Evolutionary conservation across 768 basidiomycete genomes (phyloP), one percentile per base, ranked within the genome.

Genomic region (Boletus insuetus): DNA sequence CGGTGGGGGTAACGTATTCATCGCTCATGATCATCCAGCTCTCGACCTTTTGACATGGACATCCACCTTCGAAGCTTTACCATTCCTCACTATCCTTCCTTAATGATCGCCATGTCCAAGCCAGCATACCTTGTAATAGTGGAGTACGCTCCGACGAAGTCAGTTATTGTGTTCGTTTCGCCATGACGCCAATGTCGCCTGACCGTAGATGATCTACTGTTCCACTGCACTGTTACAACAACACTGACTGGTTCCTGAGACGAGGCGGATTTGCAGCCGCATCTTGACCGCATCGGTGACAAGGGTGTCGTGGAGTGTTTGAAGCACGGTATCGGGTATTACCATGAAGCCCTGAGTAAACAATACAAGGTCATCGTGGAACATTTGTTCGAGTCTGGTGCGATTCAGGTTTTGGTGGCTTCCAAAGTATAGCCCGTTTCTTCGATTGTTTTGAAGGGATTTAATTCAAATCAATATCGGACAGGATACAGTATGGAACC

Each of bases 321-420:
- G 59, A 87, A 86, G 69, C 89, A 93, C 55, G 97, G 97, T 14
- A 83, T 99, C 48, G 95, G 91, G 0, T 94, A 90, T 70, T 98
- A 93, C 70, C 97, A 99, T 64, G 96, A 98, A 70, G 94, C 94
- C 0, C 79, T 98, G 49, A 82, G 81, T 62, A 89, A 87, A 69
- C 91, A 96, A 68, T 97, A 99, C 73, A 97, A 93, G 73, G 82
- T 86, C 3, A 95, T 98, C 58, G 91, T 98, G 0, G 90, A 98
- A 66, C 81, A 91, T 8, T 74, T 98, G 51, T 98, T 98, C 74
- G 83, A 94, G 62, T 88, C 91, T 2, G 95, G 96, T 16, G 97
- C 94, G 14, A 92, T 99, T 50, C 96, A 97, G 69, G 86, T 98
- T 20, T 74, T 99, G 50, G 86, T 98, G 40, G 95, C 94, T 1